phyloP scores from a whole-genome alignment of 2,329 filamentous ascomycete genomes.

The Septoria linicola region DNA sequence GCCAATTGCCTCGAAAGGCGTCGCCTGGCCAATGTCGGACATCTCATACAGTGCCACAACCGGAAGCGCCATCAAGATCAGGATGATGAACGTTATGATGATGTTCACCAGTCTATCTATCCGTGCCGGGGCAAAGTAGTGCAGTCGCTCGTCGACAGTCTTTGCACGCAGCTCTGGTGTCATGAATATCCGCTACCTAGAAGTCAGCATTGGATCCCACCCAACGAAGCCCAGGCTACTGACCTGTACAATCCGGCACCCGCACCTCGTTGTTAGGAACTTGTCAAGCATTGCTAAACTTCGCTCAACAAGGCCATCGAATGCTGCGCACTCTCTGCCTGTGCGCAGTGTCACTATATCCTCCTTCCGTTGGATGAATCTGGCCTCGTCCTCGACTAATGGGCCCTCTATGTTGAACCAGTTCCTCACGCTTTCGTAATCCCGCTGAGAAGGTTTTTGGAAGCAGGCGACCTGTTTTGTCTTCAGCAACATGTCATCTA shows the following conservation, averaged over 20 bases:
- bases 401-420: conserved; percentile 42
- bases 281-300: conserved; percentile 6
- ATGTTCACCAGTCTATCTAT: conserved; percentile 44
- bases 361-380: conserved; percentile 43
- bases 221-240: conserved; percentile 6
- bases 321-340: conserved; percentile 44
- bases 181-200: conserved; percentile 38
- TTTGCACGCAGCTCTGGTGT: conserved; percentile 43
- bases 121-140: conserved; percentile 40
- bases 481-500: conserved; percentile 41
- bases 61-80: conserved; percentile 44
- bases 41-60: background rate
- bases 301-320: conserved; percentile 43
- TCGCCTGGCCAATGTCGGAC: background rate
- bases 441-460: conserved; percentile 42
- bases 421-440: conserved; percentile 41
- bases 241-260: conserved; percentile 34
- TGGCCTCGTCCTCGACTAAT: conserved; percentile 37
- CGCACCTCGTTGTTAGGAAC: conserved; percentile 33
- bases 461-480: conserved; percentile 40
- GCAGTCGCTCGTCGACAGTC: conserved; percentile 37
- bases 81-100: conserved; percentile 46
- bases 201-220: conserved; percentile 1
- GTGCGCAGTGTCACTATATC: conserved; percentile 42
- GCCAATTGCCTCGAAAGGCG: background rate